Conservation (phyloP, 306 rosid genomes). For the Phaseolus lunatus region DNA sequence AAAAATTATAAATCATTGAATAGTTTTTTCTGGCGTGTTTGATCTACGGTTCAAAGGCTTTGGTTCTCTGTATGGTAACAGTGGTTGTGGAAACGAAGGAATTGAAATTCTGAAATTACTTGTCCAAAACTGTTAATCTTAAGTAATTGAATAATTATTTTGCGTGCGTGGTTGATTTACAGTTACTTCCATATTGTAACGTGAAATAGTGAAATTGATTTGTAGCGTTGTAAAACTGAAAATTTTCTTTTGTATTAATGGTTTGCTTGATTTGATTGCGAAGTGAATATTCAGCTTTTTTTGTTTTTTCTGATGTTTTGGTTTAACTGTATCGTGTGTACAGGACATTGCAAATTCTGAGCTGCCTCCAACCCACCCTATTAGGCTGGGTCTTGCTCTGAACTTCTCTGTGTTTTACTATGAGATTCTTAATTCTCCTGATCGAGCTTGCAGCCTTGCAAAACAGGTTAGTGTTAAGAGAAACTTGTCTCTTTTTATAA, state of each 20-base stretch:
- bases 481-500: neutral
- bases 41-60: neutral
- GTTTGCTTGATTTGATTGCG: neutral
- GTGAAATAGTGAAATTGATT: neutral
- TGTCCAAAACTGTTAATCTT: neutral
- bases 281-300: neutral
- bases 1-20: neutral
- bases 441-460: constrained; percentile 92
- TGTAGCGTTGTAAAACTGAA: neutral
- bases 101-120: neutral
- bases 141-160: neutral
- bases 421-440: constrained; percentile 98
- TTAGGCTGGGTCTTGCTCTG: constrained; percentile 98
- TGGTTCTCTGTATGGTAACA: neutral
- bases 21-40: neutral
- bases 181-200: neutral
- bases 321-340: constrained; percentile 34
- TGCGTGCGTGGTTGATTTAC: neutral
- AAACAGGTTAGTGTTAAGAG: constrained; percentile 70
- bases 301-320: constrained; percentile 7
- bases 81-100: neutral
- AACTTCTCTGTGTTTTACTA: constrained; percentile 96
- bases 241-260: neutral
- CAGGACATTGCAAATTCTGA: constrained; percentile 94
- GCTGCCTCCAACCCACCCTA: constrained; percentile 96